Evolutionary conservation across 2,329 filamentous ascomycete genomes (phyloP).

Genomic region (Ophiocordyceps camponoti-floridani): DNA sequence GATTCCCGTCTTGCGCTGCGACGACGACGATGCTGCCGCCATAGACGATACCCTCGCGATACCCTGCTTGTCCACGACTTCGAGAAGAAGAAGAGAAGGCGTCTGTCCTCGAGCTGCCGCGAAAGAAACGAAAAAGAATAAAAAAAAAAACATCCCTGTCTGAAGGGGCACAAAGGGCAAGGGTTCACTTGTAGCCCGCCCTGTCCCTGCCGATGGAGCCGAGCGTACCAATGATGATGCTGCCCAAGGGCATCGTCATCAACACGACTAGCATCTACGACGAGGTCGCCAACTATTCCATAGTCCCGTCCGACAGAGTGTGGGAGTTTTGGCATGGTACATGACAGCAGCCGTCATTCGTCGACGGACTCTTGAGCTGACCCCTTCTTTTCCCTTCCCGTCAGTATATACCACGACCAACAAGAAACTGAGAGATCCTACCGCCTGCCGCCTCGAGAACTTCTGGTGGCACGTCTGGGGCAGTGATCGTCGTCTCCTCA

Average conservation of each 20-base stretch:
- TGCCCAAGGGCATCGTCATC: slow-evolving; percentile 39
- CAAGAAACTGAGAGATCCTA: slow-evolving; percentile 41
- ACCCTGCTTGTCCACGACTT: too few relatives aligned
- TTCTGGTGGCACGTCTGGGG: slow-evolving; percentile 52
- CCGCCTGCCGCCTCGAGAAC: slow-evolving; percentile 41
- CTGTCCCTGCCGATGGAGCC: slow-evolving; percentile 12
- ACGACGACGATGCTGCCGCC: neutral
- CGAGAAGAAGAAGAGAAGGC: neutral
- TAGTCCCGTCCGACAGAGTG: slow-evolving; percentile 33
- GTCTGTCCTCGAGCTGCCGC: too few relatives aligned
- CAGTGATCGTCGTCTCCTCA: slow-evolving; percentile 33
- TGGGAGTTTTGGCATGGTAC: slow-evolving; percentile 40
- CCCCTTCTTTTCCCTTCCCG: neutral
- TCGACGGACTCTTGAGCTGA: neutral
- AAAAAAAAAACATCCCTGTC: neutral
- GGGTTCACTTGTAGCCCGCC: neutral
- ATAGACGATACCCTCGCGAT: neutral
- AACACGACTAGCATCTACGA: slow-evolving; percentile 34
- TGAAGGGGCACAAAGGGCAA: neutral
- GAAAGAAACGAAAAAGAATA: neutral
- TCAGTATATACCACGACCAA: slow-evolving; percentile 43
- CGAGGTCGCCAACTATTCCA: slow-evolving; percentile 32
- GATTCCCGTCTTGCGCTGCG: neutral
- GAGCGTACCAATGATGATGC: slow-evolving; percentile 18
- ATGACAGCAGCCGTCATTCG: neutral